phyloP scores from a whole-genome alignment of 345 rosid species.

The Toxicodendron radicans region DNA sequence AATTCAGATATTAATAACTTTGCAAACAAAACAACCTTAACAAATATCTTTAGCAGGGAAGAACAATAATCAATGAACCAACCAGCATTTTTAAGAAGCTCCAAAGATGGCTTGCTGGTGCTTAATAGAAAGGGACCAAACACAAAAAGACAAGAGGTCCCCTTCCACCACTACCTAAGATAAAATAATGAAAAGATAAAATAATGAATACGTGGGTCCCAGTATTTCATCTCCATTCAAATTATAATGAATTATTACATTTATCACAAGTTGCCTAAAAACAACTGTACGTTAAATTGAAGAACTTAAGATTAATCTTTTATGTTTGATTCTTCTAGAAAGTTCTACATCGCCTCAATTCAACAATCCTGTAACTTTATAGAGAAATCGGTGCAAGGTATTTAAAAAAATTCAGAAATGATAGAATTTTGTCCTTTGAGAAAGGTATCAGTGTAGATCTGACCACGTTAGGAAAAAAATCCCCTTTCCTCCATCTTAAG shows the following conservation, averaged over 20 bases:
- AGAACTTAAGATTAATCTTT: background rate
- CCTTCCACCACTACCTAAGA: too few species aligned
- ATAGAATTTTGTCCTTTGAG: background rate
- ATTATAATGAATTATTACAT: background rate
- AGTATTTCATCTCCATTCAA: slow-evolving; percentile 6
- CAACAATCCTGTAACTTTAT: background rate
- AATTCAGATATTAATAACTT: background rate
- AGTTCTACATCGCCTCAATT: background rate
- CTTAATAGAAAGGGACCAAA: too few species aligned
- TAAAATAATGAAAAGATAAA: background rate
- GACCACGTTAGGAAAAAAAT: background rate
- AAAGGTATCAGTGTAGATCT: slow-evolving; percentile 1
- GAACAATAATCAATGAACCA: too few species aligned
- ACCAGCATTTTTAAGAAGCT: background rate
- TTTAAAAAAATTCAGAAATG: background rate
- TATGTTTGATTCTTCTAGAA: background rate
- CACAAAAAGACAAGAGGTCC: too few species aligned
- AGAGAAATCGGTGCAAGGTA: background rate
- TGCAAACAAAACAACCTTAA: background rate
- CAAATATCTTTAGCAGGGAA: background rate
- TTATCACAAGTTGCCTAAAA: background rate
- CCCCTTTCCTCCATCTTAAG: too few species aligned
- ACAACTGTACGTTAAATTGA: background rate
- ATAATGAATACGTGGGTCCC: slow-evolving; percentile 3
- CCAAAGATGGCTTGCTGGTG: background rate